phyloP scores from a whole-genome alignment of 352 stramenopile genomes.

The Peronospora belbahrii region DNA sequence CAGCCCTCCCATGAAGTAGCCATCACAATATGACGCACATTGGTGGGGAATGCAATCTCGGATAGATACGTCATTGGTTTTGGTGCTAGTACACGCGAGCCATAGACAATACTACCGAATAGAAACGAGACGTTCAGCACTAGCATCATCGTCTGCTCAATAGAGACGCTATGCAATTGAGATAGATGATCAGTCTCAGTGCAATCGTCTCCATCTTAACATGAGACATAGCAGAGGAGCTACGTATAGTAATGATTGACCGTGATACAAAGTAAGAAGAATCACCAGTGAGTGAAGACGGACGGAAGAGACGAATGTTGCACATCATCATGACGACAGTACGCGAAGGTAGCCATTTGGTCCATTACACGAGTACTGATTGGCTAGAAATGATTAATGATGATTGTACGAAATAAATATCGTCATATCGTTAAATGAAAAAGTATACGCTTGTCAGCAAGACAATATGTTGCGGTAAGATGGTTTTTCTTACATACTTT shows the following conservation, averaged over 20 bases:
- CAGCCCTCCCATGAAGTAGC: no score
- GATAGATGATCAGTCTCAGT: slow-evolving; percentile 3
- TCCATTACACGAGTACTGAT: no score
- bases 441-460: no score
- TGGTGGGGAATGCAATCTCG: slow-evolving; percentile 64
- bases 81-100: slow-evolving; percentile 37
- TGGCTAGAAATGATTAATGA: no score
- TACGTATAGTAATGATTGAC: no score
- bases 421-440: no score
- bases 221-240: not conserved
- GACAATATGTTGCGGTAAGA: no score
- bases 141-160: slow-evolving; percentile 22
- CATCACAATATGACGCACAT: slow-evolving; percentile 23
- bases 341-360: not conserved
- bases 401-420: no score
- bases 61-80: slow-evolving; percentile 72
- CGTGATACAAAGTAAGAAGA: no score
- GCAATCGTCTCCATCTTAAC: slow-evolving; percentile 11
- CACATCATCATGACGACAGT: slow-evolving; percentile 1
- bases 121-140: slow-evolving; percentile 39
- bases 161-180: slow-evolving; percentile 8
- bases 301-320: slow-evolving; percentile 19
- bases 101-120: slow-evolving; percentile 45
- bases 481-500: no score
- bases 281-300: no score